A percentile compares a stretch with the other conserved stretches of the same genome.
phyloP scores from a whole-genome alignment of 129 eudicot genomes.

The Tanacetum coccineum region DNA sequence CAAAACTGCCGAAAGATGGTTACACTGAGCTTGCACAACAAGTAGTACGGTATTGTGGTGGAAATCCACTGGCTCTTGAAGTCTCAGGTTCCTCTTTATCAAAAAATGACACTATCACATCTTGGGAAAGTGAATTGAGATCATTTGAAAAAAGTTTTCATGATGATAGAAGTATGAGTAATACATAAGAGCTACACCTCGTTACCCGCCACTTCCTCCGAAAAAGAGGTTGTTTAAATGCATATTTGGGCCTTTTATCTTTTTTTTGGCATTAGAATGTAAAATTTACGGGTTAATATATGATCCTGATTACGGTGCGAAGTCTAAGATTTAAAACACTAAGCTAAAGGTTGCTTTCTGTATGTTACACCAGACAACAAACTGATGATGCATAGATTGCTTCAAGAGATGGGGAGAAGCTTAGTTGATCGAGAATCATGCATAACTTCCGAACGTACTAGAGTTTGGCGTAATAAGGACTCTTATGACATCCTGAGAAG shows the following conservation, averaged over 20 bases:
- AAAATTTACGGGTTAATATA: conserved; percentile 13
- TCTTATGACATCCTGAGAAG: conserved; percentile 19
- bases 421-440: conserved; percentile 26
- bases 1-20: no score
- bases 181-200: conserved; percentile 6
- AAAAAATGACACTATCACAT: not conserved
- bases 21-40: no score
- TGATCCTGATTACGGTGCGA: conserved; percentile 22
- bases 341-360: conserved; percentile 13
- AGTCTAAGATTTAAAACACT: conserved; percentile 14
- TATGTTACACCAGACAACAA: conserved; percentile 20
- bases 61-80: no score
- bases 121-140: conserved; percentile 5
- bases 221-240: conserved; percentile 28
- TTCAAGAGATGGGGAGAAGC: conserved; percentile 28
- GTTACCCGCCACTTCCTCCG: not conserved
- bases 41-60: no score
- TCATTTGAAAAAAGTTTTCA: not conserved
- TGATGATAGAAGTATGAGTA: not conserved
- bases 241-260: no score
- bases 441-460: conserved; percentile 17
- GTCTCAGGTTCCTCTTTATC: no score
- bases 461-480: conserved; percentile 26
- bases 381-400: conserved; percentile 28
- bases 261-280: no score